Conservation (phyloP, 2,329 filamentous ascomycete genomes). For the Oidium heveae region DNA sequence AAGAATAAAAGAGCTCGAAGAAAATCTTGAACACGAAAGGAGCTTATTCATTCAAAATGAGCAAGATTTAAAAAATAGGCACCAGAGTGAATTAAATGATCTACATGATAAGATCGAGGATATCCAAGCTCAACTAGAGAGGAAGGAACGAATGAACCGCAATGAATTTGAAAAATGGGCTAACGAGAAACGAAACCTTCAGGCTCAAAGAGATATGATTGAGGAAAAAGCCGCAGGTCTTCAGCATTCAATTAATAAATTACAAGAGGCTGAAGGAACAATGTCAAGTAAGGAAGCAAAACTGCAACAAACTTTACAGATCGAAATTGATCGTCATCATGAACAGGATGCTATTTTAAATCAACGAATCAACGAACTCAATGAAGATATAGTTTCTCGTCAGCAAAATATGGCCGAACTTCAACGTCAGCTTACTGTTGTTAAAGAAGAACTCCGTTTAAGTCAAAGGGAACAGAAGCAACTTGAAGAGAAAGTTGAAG, state of each 20-base stretch:
- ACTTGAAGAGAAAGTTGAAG: conserved; percentile 38
- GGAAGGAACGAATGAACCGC: conserved; percentile 45
- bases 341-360: conserved; percentile 45
- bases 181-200: conserved; percentile 34
- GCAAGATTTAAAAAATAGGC: conserved; percentile 28
- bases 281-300: conserved; percentile 42
- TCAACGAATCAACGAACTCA: conserved; percentile 50
- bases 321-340: conserved; percentile 44
- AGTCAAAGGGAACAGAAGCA: conserved; percentile 35
- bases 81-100: conserved; percentile 27
- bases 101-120: conserved; percentile 25
- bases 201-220: conserved; percentile 37
- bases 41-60: conserved; percentile 24
- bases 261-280: conserved; percentile 41
- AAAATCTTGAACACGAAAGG: conserved; percentile 20
- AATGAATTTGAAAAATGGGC: conserved; percentile 52
- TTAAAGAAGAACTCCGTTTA: conserved; percentile 45
- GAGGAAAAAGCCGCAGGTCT: conserved; percentile 42
- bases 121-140: conserved; percentile 32
- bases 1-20: conserved; percentile 21
- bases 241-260: conserved; percentile 43
- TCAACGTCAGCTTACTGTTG: conserved; percentile 36
- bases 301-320: conserved; percentile 41
- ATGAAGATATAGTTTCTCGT: conserved; percentile 42
- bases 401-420: conserved; percentile 39